Evolutionary conservation across 2,329 filamentous ascomycete species (phyloP), one percentile per base, ranked within the genome.

Genomic region (Neocatenulostroma microsporum): DNA sequence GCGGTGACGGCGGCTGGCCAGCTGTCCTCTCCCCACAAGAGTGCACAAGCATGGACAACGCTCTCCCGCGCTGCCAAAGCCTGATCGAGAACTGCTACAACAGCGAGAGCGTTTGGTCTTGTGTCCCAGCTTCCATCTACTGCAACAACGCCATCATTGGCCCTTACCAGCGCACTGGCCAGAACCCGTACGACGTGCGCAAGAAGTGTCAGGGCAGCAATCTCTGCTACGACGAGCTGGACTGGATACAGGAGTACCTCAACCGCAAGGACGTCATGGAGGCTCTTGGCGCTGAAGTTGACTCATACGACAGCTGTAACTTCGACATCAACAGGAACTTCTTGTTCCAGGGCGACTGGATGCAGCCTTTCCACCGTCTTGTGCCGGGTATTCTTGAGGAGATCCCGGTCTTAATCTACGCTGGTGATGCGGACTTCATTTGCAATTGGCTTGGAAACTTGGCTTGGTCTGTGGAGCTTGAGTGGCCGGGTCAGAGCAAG

Each of bases 261-360:
- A 95, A 95, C 76, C 74, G 84, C 64, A 62, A 73, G 37, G 73
- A 84, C 11, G 88, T 96, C 46, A 84, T 83, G 70, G 76, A 88
- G 56, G 86, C 87, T 27, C 75, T 98, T 21, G 91, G 91, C 47
- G 88, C 79, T 34, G 91, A 98, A 68, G 86, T 95, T 40, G 73
- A 77, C 48, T 76, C 73, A 60, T 98, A 94, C 63, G 85, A 95
- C 58, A 91, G 84, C 63, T 98, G 91, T 79, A 96, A 98, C 76
- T 88, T 93, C 54, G 85, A 96, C 65, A 93, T 98, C 68, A 96
- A 96, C 78, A 80, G 89, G 57, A 94, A 95, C 75, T 98, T 98
- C 76, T 70, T 96, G 40, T 88, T 96, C 69, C 82, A 89, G 57
- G 91, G 91, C 58, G 91, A 98, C 68, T 98, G 91, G 91, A 95